phyloP scores from a whole-genome alignment of 441 rosid genomes.

The Arabidopsis hybrid region DNA sequence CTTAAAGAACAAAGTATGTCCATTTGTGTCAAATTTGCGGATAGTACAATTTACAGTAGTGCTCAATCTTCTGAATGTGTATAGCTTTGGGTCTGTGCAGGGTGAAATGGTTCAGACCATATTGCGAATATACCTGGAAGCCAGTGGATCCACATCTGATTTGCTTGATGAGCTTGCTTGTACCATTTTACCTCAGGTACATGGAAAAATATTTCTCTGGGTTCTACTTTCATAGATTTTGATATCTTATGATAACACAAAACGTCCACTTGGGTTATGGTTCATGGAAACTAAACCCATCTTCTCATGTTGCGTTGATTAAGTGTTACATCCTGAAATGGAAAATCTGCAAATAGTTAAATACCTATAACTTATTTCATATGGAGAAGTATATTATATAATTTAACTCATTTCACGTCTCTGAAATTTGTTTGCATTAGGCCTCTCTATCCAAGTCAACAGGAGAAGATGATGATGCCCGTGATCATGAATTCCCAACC shows the following conservation, averaged over 20 bases:
- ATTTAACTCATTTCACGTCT: background rate
- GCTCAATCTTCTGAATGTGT: slow-evolving; percentile 14
- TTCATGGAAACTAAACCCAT: slow-evolving; percentile 17
- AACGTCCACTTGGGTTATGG: slow-evolving; percentile 5
- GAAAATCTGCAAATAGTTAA: slow-evolving; percentile 16
- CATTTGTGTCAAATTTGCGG: slow-evolving; percentile 27
- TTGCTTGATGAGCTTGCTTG: slow-evolving; percentile 77
- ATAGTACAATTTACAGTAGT: slow-evolving; percentile 4
- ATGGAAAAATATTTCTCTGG: slow-evolving; percentile 4
- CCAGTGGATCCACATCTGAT: slow-evolving; percentile 64
- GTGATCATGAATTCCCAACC: slow-evolving; percentile 61
- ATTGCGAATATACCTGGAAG: slow-evolving; percentile 70
- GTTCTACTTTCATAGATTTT: slow-evolving; percentile 1
- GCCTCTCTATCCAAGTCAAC: slow-evolving; percentile 51
- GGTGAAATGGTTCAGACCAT: slow-evolving; percentile 77
- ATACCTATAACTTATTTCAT: background rate
- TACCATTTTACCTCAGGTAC: slow-evolving; percentile 76
- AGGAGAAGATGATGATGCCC: slow-evolving; percentile 50
- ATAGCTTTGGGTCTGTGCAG: slow-evolving; percentile 50
- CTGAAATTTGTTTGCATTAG: slow-evolving; percentile 46
- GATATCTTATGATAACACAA: background rate
- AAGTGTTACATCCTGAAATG: background rate
- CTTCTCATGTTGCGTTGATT: slow-evolving; percentile 9
- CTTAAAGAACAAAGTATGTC: slow-evolving; percentile 78
- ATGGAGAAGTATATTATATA: background rate